These are phyloP conservation scores for Agarophyton chilense DNA, from an alignment of 23 red algal genomes.

Conservation along the genomic window DNA sequence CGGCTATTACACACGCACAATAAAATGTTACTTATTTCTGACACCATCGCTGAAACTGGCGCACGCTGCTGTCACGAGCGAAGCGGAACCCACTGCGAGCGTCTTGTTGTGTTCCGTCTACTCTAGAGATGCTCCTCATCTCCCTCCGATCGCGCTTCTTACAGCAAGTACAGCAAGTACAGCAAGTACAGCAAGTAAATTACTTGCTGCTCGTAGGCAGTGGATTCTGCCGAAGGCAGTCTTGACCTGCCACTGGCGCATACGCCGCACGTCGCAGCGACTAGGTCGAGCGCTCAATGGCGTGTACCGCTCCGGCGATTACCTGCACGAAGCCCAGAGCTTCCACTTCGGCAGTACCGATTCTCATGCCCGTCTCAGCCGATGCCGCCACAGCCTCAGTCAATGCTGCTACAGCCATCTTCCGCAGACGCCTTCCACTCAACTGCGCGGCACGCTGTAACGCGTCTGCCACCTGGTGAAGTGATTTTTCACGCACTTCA, in stretches of 20 bases:
- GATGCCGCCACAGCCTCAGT: conserved; percentile 7
- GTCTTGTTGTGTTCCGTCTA: no score
- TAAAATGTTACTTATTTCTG: no score
- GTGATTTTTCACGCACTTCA: neutral
- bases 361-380: neutral
- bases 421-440: conserved; percentile 9
- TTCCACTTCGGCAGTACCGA: neutral
- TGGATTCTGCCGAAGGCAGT: no score
- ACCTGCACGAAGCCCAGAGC: neutral
- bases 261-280: neutral
- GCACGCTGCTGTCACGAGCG: neutral
- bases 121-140: no score
- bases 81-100: no score
- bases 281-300: neutral
- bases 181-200: no score
- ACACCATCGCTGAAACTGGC: conserved; percentile 1
- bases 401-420: conserved; percentile 1
- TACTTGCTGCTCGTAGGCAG: no score
- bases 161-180: no score
- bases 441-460: neutral
- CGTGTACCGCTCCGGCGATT: neutral
- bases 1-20: neutral
- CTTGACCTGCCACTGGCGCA: no score
- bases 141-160: no score
- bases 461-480: neutral